Conservation (phyloP, 768 basidiomycete species). For the Wakefieldia striispora region DNA sequence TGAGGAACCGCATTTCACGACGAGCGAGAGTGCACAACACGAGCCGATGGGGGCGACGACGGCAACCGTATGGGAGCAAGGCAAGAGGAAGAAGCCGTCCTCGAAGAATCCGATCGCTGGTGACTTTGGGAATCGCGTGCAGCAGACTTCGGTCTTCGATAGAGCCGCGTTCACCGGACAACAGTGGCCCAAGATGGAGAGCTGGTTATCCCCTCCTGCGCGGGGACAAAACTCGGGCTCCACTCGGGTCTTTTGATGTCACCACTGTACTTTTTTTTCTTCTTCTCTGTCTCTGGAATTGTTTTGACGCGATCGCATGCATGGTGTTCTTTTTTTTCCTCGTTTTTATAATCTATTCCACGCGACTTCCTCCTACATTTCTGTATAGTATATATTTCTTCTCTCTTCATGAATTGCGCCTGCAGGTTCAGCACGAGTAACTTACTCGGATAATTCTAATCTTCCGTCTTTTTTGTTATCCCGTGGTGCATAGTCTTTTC, state of each 20-base stretch:
- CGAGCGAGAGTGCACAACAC: slow-evolving; percentile 6
- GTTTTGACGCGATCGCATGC: not conserved
- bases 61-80: slow-evolving; percentile 22
- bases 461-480: slow-evolving; percentile 11
- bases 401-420: slow-evolving; percentile 9
- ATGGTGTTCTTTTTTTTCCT: not conserved
- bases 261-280: not conserved
- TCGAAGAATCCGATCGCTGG: slow-evolving; percentile 8
- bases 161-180: slow-evolving; percentile 27
- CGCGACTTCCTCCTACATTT: slow-evolving; percentile 10
- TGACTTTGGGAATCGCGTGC: slow-evolving; percentile 23
- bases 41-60: not conserved
- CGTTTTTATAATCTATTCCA: slow-evolving; percentile 3
- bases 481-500: slow-evolving; percentile 14
- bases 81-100: slow-evolving; percentile 20
- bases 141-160: slow-evolving; percentile 25
- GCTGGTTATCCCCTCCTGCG: slow-evolving; percentile 28
- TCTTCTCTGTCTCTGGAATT: not conserved
- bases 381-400: slow-evolving; percentile 24
- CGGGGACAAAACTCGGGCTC: slow-evolving; percentile 33
- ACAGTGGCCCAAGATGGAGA: slow-evolving; percentile 37
- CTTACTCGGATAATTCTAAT: slow-evolving; percentile 34
- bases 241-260: slow-evolving; percentile 28
- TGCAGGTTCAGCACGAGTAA: slow-evolving; percentile 32
- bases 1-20: not conserved